These are phyloP conservation scores for Scedosporium boydii DNA, from an alignment of 2,329 filamentous ascomycete species.

Conservation along the genomic window DNA sequence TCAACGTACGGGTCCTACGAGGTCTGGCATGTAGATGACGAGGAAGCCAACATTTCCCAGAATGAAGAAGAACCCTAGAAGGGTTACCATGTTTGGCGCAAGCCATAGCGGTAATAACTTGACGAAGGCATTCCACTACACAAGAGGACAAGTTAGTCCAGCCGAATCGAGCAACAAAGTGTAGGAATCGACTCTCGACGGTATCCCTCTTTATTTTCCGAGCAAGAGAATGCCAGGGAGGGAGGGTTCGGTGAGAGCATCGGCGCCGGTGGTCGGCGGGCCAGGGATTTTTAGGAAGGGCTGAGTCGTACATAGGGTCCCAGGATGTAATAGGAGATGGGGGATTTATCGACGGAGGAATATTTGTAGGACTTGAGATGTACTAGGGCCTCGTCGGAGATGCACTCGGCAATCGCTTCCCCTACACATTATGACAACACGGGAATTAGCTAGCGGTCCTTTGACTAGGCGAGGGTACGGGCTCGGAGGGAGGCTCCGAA, in stretches of 20 bases:
- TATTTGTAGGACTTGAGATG: constrained; percentile 97
- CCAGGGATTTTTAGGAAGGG: constrained; percentile 6
- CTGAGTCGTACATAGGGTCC: constrained; percentile 73
- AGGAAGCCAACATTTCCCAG: constrained; percentile 69
- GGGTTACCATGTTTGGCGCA: constrained; percentile 94
- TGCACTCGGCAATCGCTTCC: constrained; percentile 13
- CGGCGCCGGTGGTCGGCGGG: not conserved
- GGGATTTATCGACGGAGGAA: constrained; percentile 91
- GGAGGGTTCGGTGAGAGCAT: not conserved
- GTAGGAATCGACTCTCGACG: too few species aligned
- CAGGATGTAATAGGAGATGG: constrained; percentile 86
- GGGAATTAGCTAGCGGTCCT: not conserved
- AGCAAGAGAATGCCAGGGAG: not conserved
- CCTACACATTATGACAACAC: not conserved
- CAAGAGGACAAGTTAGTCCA: constrained; percentile 6
- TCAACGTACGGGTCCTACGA: constrained; percentile 70
- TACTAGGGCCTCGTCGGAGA: constrained; percentile 82
- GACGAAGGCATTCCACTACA: constrained; percentile 92
- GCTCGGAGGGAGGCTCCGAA: not conserved
- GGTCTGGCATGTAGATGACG: constrained; percentile 75
- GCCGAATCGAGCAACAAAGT: not conserved
- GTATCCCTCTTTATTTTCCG: not conserved
- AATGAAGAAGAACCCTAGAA: constrained; percentile 92
- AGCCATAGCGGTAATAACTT: constrained; percentile 90
- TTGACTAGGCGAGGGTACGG: not conserved